These are phyloP conservation scores for Hymenoscyphus scutula DNA, from an alignment of 2,329 filamentous ascomycete species.

Conservation along the genomic window DNA sequence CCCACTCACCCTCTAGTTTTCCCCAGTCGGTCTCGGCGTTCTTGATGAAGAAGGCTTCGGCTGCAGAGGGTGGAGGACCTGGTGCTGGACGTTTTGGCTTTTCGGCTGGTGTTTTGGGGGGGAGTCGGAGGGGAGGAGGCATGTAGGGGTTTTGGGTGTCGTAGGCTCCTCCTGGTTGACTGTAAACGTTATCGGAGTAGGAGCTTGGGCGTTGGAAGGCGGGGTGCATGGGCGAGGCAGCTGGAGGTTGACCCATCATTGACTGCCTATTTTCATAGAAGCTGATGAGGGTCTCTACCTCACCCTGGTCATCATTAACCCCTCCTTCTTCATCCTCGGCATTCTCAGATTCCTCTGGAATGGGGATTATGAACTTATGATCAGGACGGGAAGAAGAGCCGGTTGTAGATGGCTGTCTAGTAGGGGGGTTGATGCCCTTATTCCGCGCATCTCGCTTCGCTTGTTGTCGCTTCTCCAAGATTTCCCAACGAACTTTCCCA, in stretches of 20 bases:
- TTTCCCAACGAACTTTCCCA: background rate
- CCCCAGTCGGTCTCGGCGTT: no score
- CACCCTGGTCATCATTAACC: background rate
- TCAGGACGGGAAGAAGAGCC: background rate
- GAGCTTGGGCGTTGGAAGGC: slow-evolving; percentile 12
- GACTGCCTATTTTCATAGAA: background rate
- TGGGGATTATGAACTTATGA: background rate
- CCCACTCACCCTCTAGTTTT: background rate
- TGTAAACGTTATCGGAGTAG: slow-evolving; percentile 17
- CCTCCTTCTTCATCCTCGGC: background rate
- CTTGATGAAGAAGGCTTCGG: background rate
- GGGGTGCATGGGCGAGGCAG: slow-evolving; percentile 9
- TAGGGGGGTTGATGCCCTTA: background rate
- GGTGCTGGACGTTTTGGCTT: background rate
- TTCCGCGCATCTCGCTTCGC: background rate
- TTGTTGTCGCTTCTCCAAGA: background rate
- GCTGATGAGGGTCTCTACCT: background rate
- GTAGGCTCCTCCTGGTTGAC: slow-evolving; percentile 3
- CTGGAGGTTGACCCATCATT: background rate
- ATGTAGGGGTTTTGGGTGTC: background rate
- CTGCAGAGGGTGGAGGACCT: background rate
- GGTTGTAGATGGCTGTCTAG: background rate
- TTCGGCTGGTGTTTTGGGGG: background rate
- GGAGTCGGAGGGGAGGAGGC: background rate
- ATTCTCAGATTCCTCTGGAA: background rate